phyloP scores from a whole-genome alignment of 805 yeast genomes.

The Starmerella tilneyi region DNA sequence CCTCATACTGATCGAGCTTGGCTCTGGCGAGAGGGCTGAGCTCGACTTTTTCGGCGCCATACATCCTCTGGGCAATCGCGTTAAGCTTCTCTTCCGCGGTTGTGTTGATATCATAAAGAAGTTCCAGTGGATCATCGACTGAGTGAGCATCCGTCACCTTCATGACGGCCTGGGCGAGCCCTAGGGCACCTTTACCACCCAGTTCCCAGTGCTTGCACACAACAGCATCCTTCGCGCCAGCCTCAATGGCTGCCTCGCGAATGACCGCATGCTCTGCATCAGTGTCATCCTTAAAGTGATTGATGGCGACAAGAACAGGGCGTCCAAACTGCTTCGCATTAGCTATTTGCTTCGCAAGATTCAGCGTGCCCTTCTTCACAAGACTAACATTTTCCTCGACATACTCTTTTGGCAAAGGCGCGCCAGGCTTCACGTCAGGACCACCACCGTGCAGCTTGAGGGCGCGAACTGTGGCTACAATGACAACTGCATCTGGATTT shows the following conservation, averaged over 20 bases:
- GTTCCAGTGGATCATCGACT: conserved; percentile 35
- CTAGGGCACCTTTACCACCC: conserved; percentile 86
- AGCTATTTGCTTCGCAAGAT: conserved; percentile 79
- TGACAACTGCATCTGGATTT: conserved; percentile 78
- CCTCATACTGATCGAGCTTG: conserved; percentile 70
- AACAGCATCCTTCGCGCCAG: conserved; percentile 89
- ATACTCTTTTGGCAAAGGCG: conserved; percentile 73
- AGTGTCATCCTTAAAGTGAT: conserved; percentile 74
- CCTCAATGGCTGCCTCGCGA: conserved; percentile 64
- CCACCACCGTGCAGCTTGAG: conserved; percentile 96
- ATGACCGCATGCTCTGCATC: conserved; percentile 69
- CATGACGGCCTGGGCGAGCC: conserved; percentile 72
- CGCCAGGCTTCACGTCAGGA: conserved; percentile 91
- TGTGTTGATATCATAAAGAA: conserved; percentile 58
- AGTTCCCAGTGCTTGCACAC: conserved; percentile 89
- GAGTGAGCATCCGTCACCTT: conserved; percentile 47
- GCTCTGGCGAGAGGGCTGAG: conserved; percentile 69
- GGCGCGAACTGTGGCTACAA: conserved; percentile 94
- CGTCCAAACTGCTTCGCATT: conserved; percentile 79
- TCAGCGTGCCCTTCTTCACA: conserved; percentile 70
- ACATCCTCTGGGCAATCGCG: conserved; percentile 76
- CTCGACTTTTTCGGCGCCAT: conserved; percentile 82
- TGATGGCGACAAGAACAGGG: conserved; percentile 92
- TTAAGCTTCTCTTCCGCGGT: conserved; percentile 71
- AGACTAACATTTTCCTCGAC: conserved; percentile 70